Percentiles rank a stretch among this genome's conserved stretches.
Evolutionary conservation across 2,329 filamentous ascomycete genomes (phyloP).

Genomic region (Verticillium tricorpus): DNA sequence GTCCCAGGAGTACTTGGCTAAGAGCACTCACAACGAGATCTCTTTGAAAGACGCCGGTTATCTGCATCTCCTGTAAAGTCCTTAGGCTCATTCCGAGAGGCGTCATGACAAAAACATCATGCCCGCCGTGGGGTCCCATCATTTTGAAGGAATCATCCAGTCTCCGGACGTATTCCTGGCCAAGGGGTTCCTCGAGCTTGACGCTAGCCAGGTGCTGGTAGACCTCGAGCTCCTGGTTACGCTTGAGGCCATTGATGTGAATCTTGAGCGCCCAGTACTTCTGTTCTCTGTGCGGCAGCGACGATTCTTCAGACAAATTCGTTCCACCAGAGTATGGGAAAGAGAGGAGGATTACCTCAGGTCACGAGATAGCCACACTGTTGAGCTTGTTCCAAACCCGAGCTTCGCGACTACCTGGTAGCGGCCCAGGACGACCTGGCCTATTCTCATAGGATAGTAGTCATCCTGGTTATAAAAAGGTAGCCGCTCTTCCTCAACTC

Average conservation of each 20-base stretch:
- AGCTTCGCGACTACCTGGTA: slow-evolving; percentile 37
- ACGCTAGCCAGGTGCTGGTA: slow-evolving; percentile 21
- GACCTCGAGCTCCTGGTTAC: slow-evolving; percentile 23
- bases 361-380: slow-evolving; percentile 37
- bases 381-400: slow-evolving; percentile 34
- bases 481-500: slow-evolving; percentile 23
- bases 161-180: slow-evolving; percentile 23
- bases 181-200: slow-evolving; percentile 18
- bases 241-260: slow-evolving; percentile 21
- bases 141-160: slow-evolving; percentile 27
- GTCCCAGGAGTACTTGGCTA: slow-evolving; percentile 16
- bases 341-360: slow-evolving; percentile 11
- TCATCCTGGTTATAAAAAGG: slow-evolving; percentile 19
- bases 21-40: slow-evolving; percentile 19
- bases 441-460: slow-evolving; percentile 31
- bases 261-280: slow-evolving; percentile 28
- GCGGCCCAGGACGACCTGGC: slow-evolving; percentile 23
- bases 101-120: slow-evolving; percentile 22
- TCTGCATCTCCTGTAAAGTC: slow-evolving; percentile 24
- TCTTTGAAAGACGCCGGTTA: slow-evolving; percentile 18
- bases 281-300: slow-evolving; percentile 8
- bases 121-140: slow-evolving; percentile 10
- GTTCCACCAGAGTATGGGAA: neutral
- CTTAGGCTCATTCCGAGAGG: slow-evolving; percentile 32
- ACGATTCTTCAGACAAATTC: too few relatives aligned